Conservation (phyloP, 2,329 filamentous ascomycete genomes). For the Penicillium glabrum region DNA sequence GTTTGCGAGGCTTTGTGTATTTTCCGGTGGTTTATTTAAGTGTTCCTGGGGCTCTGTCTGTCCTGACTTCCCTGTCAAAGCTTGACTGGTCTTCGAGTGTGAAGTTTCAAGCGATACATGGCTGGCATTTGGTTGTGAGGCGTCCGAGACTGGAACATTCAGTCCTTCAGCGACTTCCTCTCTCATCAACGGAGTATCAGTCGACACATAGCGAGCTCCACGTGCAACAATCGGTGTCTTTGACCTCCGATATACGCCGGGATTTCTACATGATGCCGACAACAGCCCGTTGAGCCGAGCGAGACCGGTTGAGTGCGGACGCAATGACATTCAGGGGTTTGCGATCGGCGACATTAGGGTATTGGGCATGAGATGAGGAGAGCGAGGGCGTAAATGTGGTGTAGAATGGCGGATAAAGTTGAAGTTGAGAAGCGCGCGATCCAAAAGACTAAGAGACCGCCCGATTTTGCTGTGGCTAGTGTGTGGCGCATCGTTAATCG, state of each 20-base stretch:
- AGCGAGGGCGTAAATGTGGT: background rate
- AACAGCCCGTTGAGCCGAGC: conserved; percentile 30
- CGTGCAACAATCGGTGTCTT: conserved; percentile 11
- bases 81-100: background rate
- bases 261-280: conserved; percentile 17
- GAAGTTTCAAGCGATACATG: background rate
- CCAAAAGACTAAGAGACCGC: conserved; percentile 15
- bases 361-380: background rate
- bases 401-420: background rate
- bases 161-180: background rate
- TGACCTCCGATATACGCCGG: conserved; percentile 22
- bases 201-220: conserved; percentile 6
- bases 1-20: background rate
- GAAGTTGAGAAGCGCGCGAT: background rate
- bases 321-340: conserved; percentile 37
- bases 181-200: conserved; percentile 1
- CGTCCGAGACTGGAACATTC: background rate
- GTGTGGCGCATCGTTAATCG: conserved; percentile 29
- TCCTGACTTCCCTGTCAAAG: background rate
- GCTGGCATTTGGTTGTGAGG: background rate
- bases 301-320: conserved; percentile 31
- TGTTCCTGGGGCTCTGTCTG: background rate
- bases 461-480: conserved; percentile 35
- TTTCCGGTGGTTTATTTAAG: background rate
- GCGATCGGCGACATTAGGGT: conserved; percentile 22